Conservation (phyloP, 768 basidiomycete species). For the Podaxis sp. region DNA sequence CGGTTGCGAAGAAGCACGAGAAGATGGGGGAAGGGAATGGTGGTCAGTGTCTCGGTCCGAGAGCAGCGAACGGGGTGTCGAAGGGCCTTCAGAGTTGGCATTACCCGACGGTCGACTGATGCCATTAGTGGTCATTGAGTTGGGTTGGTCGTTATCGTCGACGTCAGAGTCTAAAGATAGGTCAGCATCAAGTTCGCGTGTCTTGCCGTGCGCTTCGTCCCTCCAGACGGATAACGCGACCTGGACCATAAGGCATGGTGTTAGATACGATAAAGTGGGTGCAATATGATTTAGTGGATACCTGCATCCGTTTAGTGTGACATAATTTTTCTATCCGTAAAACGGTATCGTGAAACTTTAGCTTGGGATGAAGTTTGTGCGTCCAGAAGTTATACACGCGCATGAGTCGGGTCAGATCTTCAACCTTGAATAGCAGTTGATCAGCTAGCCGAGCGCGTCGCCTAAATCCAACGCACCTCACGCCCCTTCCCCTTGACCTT, state of each 20-base stretch:
- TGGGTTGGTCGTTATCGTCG: conserved; percentile 12
- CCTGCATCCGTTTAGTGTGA: conserved; percentile 83
- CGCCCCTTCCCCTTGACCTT: conserved; percentile 87
- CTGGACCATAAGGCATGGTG: conserved; percentile 32
- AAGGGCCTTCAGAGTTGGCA: not conserved
- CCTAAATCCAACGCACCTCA: conserved; percentile 56
- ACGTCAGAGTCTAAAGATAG: conserved; percentile 19
- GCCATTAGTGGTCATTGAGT: conserved; percentile 16
- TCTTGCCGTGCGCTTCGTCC: conserved; percentile 56
- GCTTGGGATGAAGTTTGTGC: conserved; percentile 89
- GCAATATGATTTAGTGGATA: conserved; percentile 34
- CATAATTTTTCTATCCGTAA: conserved; percentile 85
- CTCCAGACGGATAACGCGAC: conserved; percentile 75
- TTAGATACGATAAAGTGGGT: not conserved
- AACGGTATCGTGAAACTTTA: conserved; percentile 84
- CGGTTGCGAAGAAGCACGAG: conserved; percentile 21
- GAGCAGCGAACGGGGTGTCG: not conserved
- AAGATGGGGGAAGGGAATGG: conserved; percentile 18
- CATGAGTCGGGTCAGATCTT: conserved; percentile 79
- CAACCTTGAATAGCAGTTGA: conserved; percentile 44
- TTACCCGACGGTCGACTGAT: conserved; percentile 3
- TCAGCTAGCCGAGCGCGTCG: not conserved
- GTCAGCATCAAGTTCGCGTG: conserved; percentile 19
- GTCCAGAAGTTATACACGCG: conserved; percentile 94
- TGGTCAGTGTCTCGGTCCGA: not conserved